These are phyloP conservation scores for Rhytidiadelphus loreus DNA, from an alignment of 225 moss, liverwort and hornwort genomes.

Conservation along the genomic window DNA sequence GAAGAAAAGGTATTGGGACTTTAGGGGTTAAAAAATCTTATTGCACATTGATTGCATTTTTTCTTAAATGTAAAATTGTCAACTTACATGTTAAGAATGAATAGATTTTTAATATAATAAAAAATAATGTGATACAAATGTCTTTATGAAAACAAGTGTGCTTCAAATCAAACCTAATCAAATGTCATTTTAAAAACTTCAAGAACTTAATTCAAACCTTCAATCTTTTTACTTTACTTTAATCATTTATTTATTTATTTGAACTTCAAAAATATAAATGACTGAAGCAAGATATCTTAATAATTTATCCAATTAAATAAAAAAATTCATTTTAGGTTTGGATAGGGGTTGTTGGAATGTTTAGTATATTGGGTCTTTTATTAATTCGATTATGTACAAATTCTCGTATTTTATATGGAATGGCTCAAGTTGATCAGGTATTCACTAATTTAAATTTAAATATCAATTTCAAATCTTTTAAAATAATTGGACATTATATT, in stretches of 20 bases:
- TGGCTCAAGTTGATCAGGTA: conserved; percentile 87
- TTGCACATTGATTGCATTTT: neutral
- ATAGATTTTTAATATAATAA: neutral
- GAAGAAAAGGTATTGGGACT: neutral
- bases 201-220: neutral
- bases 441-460: neutral
- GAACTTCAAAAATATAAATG: too few relatives aligned
- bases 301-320: too few relatives aligned
- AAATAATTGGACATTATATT: neutral
- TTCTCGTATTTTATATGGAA: conserved; percentile 75
- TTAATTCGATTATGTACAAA: conserved; percentile 47
- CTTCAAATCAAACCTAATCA: neutral
- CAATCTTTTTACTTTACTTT: neutral
- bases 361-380: conserved; percentile 56
- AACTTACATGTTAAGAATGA: neutral
- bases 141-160: neutral
- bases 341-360: conserved; percentile 53
- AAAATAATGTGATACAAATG: neutral
- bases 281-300: neutral
- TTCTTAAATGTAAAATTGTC: too few relatives aligned
- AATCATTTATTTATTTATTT: neutral
- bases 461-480: neutral
- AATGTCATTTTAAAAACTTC: neutral
- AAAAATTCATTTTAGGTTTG: conserved; percentile 4
- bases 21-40: neutral